These are phyloP conservation scores for Salix viminalis DNA, from an alignment of 345 rosid species.

Conservation along the genomic window DNA sequence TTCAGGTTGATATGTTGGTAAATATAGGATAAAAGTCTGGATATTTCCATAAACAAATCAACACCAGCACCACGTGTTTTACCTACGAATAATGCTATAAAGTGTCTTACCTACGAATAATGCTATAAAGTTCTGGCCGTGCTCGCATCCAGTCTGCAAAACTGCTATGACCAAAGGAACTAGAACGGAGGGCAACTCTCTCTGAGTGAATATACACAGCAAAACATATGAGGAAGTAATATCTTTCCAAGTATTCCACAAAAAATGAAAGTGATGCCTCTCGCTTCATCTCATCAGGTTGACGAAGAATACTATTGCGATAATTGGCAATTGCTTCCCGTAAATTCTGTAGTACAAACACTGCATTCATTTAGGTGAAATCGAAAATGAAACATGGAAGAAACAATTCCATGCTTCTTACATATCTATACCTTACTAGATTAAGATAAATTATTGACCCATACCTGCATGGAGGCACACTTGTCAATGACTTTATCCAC, in stretches of 20 bases:
- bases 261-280: constrained; percentile 90
- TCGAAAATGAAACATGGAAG: not conserved
- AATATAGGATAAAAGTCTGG: not conserved
- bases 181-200: constrained; percentile 72
- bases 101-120: constrained; percentile 75
- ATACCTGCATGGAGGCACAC: constrained; percentile 99
- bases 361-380: constrained; percentile 5
- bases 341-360: constrained; percentile 62
- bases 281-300: constrained; percentile 98
- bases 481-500: constrained; percentile 97
- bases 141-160: constrained; percentile 99
- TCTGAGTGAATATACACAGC: constrained; percentile 95
- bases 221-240: constrained; percentile 96
- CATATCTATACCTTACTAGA: constrained; percentile 2
- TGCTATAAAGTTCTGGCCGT: constrained; percentile 94
- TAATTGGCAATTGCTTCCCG: constrained; percentile 93
- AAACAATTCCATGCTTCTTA: constrained; percentile 7
- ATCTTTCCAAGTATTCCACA: constrained; percentile 96
- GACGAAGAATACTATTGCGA: constrained; percentile 84
- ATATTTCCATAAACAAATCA: not conserved
- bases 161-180: constrained; percentile 66
- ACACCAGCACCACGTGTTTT: not conserved
- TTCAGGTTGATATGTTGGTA: not conserved
- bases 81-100: constrained; percentile 93
- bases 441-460: constrained; percentile 10